Percentiles rank a stretch among this genome's conserved stretches.
phyloP scores from a whole-genome alignment of 2,329 filamentous ascomycete genomes.

The Cladophialophora psammophila region DNA sequence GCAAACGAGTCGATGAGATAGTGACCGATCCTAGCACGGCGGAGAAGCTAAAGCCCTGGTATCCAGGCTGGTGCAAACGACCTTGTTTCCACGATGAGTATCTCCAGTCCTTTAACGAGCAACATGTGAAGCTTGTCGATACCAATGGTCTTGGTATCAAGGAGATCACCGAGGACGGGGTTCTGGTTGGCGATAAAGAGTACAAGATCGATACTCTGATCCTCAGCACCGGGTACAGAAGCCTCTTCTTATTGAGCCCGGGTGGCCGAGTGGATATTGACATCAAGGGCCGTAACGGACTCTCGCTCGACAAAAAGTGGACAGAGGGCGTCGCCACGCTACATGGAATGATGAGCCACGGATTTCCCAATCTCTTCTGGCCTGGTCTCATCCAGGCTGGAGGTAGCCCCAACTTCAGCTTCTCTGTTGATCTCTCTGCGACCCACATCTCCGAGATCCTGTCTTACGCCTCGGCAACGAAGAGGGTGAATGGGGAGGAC shows the following conservation, averaged over 20 bases:
- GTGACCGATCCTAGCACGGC: no score
- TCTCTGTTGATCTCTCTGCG: no score
- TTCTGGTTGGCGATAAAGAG: conserved; percentile 57
- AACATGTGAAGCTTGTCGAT: conserved; percentile 66
- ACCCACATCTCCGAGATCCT: no score
- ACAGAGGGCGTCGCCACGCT: conserved; percentile 23
- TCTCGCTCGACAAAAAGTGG: conserved; percentile 40
- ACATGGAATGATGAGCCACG: conserved; percentile 23
- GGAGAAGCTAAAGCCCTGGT: conserved; percentile 12
- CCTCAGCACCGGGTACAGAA: conserved; percentile 53
- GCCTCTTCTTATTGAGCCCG: not conserved
- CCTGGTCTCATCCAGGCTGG: conserved; percentile 23
- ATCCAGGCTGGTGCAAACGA: conserved; percentile 24
- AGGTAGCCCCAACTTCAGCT: no score
- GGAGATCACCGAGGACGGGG: conserved; percentile 52
- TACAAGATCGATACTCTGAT: conserved; percentile 58
- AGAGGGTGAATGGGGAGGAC: no score
- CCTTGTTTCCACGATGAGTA: conserved; percentile 48
- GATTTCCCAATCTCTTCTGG: conserved; percentile 31
- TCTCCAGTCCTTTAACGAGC: conserved; percentile 64
- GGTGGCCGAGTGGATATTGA: not conserved
- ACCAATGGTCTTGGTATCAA: conserved; percentile 63
- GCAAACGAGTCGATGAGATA: no score
- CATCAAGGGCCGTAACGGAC: conserved; percentile 40
- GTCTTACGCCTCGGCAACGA: no score